Evolutionary conservation across 306 rosid genomes (phyloP).

Genomic region (Cucurbita ficifolia): DNA sequence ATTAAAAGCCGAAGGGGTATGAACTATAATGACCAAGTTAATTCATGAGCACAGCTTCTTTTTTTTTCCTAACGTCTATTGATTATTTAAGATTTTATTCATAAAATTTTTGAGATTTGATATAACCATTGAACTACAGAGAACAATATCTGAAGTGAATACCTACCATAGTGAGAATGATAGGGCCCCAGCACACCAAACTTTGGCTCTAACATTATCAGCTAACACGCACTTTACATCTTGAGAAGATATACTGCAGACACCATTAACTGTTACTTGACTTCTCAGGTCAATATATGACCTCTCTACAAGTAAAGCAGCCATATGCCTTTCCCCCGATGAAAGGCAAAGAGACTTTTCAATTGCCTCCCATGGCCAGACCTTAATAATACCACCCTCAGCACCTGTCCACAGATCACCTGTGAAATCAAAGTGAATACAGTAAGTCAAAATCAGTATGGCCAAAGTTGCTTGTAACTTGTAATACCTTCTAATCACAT

Average conservation of each 20-base stretch:
- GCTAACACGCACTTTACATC: constrained; percentile 67
- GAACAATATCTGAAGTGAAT: constrained; percentile 3
- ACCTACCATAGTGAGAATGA: constrained; percentile 82
- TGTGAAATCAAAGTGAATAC: constrained; percentile 11
- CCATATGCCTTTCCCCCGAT: constrained; percentile 89
- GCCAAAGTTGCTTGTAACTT: not conserved
- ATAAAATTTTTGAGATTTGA: not conserved
- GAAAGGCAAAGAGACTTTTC: constrained; percentile 82
- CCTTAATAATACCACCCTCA: constrained; percentile 74
- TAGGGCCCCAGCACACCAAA: constrained; percentile 65
- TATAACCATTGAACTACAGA: not conserved
- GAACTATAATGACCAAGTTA: not conserved
- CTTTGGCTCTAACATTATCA: constrained; percentile 56
- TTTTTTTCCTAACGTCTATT: not conserved
- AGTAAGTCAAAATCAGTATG: not conserved
- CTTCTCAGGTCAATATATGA: constrained; percentile 61
- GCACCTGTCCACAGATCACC: constrained; percentile 97
- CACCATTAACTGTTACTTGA: constrained; percentile 87
- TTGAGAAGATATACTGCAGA: constrained; percentile 84
- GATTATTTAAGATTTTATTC: not conserved
- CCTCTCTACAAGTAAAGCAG: constrained; percentile 92
- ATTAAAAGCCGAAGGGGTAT: not conserved
- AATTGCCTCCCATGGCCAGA: constrained; percentile 95
- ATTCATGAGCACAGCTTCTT: not conserved
- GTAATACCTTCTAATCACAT: not conserved